Evolutionary conservation across 2,329 filamentous ascomycete genomes (phyloP), one percentile per base, ranked within the genome.

Genomic region (Triangularia verruculosa): DNA sequence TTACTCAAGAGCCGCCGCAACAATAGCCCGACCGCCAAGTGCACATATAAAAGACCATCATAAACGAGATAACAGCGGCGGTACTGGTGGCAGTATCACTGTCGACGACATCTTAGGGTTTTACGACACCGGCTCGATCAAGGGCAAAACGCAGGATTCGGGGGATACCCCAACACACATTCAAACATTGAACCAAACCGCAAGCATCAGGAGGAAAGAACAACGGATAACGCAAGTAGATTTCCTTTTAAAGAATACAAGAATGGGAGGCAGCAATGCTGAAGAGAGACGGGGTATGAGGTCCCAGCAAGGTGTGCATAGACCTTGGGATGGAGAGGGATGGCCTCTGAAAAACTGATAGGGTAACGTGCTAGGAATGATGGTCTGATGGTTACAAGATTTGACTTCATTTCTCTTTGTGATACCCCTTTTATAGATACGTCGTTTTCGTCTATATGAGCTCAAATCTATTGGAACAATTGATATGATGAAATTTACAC

Each of bases 101-200:
- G 70, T 74, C 9, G 74, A 76, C 9, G 72, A 73, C 17, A 73
- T 75, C 17, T 47, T 75, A 27, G 72, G 72, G 2, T 67, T 72
- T 0, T 73, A 74, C 32, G 65, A 72, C 39, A 47, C n/a, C 9
- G 39, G n/a, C n/a, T n/a, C n/a, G n/a, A n/a, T n/a, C n/a, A n/a
- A n/a, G n/a, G n/a, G n/a, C n/a, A n/a, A n/a, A n/a, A n/a, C n/a
- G n/a, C n/a, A n/a, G n/a, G n/a, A n/a, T n/a, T n/a, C n/a, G n/a
- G n/a, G n/a, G n/a, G n/a, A n/a, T n/a, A n/a, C n/a, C n/a, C n/a
- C n/a, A n/a, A n/a, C n/a, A n/a, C n/a, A n/a, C n/a, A n/a, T n/a
- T n/a, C n/a, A n/a, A n/a, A n/a, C 9, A 47, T 17, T 47, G n/a
- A 17, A 47, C 39, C 39, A 47, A 47, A 20, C 39, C 0, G 39